Conservation (phyloP, 2,329 filamentous ascomycete species). For the Penicillium psychrosexuale region DNA sequence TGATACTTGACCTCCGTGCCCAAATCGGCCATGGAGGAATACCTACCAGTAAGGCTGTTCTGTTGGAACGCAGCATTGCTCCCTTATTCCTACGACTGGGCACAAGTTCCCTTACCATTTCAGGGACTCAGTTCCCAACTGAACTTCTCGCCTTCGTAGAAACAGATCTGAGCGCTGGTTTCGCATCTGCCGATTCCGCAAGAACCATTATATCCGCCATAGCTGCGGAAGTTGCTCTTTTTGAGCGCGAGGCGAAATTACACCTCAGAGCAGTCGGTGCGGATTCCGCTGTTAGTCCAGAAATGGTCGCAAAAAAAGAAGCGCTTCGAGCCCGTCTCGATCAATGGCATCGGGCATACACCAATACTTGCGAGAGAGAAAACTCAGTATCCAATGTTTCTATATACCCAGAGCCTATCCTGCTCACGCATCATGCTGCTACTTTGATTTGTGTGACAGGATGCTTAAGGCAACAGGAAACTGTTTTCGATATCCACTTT, state of each 20-base stretch:
- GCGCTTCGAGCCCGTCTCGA: background rate
- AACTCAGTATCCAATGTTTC: background rate
- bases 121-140: slow-evolving; percentile 4
- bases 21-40: slow-evolving; percentile 13
- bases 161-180: background rate
- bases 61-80: slow-evolving; percentile 28
- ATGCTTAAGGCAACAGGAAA: slow-evolving; percentile 16
- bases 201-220: slow-evolving; percentile 9
- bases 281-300: background rate
- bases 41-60: slow-evolving; percentile 11
- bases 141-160: slow-evolving; percentile 12
- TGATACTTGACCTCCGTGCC: slow-evolving; percentile 23
- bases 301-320: slow-evolving; percentile 6
- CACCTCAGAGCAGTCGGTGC: slow-evolving; percentile 3
- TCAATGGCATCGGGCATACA: slow-evolving; percentile 12
- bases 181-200: slow-evolving; percentile 9
- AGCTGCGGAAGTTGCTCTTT: slow-evolving; percentile 11
- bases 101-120: slow-evolving; percentile 15
- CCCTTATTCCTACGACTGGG: slow-evolving; percentile 30
- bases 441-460: slow-evolving; percentile 13
- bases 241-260: slow-evolving; percentile 15
- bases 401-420: slow-evolving; percentile 5
- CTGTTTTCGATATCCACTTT: slow-evolving; percentile 15
- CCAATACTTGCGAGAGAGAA: background rate
- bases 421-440: slow-evolving; percentile 10